Evolutionary conservation across 129 eudicot species (phyloP), one percentile per base, ranked within the genome.

Genomic region (Artemisia annua): DNA sequence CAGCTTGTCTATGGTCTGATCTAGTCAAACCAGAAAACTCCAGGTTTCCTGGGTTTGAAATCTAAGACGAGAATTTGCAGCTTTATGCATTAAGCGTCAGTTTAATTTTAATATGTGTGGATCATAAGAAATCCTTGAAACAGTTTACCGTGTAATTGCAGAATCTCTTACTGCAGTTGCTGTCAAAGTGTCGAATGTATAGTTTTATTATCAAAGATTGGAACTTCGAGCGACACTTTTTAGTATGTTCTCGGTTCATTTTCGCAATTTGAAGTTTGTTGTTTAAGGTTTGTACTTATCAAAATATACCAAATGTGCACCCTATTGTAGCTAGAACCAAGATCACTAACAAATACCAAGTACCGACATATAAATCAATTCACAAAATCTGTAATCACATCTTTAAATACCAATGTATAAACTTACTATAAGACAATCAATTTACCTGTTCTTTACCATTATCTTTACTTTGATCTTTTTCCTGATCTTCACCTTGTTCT

Each of bases 1-100:
- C 70, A 3, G 92, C 93, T 73, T 92, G 98, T 68, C 75, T 92
- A 4, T 92, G 93, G 90, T 87, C 84, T 56, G 96, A 89, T 74
- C 24, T 92, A 78, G 81, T 80, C 2, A 53, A 43, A 68, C 88
- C 98, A 0, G 78, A 80, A 30, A 71, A 76, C 16, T 85, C 96
- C 0, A 82, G 86, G 70, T 87, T 92, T 51, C 98, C 98, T 0
- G 98, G 96, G 15, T 92, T 83, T 35, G 98, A 92, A 17, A 53
- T 92, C 46, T 92, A 82, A 60, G 11, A 2, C 26, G 4, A 17
- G 19, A 20, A 26, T 24, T 28, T 48, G 56, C 26, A 11, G 20
- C 19, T 63, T 62, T 51, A 75, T 65, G 72, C 54, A 22, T 12
- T 1, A 11, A 52, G 8, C 22, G 6, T 19, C 4, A n/a, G 22